Evolutionary conservation across 192 early-diverging fungal genomes (phyloP).

Genomic region (Mortierella claussenii): DNA sequence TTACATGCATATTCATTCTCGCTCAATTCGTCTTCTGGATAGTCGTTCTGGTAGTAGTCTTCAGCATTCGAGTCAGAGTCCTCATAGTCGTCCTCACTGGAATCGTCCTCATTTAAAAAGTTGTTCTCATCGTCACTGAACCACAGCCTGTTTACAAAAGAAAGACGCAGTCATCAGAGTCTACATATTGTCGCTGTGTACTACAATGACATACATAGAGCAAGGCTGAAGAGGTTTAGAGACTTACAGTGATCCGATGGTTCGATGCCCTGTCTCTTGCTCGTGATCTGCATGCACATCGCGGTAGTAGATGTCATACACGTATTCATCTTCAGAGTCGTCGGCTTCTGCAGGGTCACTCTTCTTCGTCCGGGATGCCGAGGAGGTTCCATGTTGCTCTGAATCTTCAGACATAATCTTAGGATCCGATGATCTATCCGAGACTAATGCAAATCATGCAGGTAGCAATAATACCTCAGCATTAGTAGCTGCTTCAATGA

Average conservation of each 20-base stretch:
- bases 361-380: not conserved
- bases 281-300: constrained; percentile 50
- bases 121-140: constrained; percentile 41
- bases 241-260: constrained; percentile 62
- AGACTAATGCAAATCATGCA: too few species aligned
- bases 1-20: constrained; percentile 54
- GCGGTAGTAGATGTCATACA: constrained; percentile 81
- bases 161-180: not conserved
- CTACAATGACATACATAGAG: constrained; percentile 7
- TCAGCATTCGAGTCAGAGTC: constrained; percentile 63
- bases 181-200: not conserved
- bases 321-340: constrained; percentile 69
- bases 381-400: not conserved
- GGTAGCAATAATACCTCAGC: too few species aligned
- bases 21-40: constrained; percentile 74
- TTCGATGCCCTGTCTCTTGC: constrained; percentile 29
- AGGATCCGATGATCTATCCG: constrained; percentile 12
- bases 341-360: constrained; percentile 24
- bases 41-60: constrained; percentile 83
- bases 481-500: too few species aligned
- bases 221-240: not conserved
- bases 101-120: constrained; percentile 33
- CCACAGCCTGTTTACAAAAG: constrained; percentile 17
- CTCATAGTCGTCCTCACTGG: constrained; percentile 30
- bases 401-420: constrained; percentile 19